Percentiles rank a stretch among this genome's conserved stretches.
These are phyloP conservation scores for Cnidoscolus chayamansa DNA, from an alignment of 441 rosid genomes.

Conservation along the genomic window DNA sequence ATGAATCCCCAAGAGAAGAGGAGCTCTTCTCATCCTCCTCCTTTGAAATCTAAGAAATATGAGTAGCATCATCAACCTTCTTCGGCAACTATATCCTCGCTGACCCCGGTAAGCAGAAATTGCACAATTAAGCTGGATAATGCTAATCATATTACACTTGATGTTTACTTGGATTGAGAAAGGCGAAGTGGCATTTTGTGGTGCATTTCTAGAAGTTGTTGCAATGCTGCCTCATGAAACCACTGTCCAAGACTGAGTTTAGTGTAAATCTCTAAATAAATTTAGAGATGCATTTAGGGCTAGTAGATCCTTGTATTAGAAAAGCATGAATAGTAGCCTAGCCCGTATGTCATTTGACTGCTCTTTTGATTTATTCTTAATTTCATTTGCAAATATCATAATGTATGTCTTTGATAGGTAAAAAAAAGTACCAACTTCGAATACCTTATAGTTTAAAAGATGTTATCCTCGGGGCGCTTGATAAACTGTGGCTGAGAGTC, in stretches of 20 bases:
- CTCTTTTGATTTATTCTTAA: too few species aligned
- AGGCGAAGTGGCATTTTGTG: neutral
- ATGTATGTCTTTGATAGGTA: too few species aligned
- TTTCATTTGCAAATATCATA: too few species aligned
- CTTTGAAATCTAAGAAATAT: neutral
- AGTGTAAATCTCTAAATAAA: neutral
- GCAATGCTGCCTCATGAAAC: neutral
- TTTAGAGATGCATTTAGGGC: too few species aligned
- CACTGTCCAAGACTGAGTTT: neutral
- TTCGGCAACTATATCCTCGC: neutral
- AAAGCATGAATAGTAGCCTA: neutral
- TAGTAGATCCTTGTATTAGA: neutral
- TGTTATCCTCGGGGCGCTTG: conserved; percentile 2
- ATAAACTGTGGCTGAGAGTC: conserved; percentile 11
- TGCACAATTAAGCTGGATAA: neutral
- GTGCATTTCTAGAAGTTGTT: neutral
- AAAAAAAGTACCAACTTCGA: neutral
- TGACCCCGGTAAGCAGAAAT: neutral
- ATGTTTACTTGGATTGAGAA: neutral
- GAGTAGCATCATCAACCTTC: neutral
- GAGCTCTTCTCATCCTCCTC: neutral
- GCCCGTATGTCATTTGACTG: neutral
- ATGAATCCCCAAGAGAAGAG: neutral
- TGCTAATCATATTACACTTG: neutral
- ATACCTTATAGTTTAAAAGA: neutral